Evolutionary conservation across 2,329 filamentous ascomycete species (phyloP).

Genomic region (Aureobasidium pullulans): DNA sequence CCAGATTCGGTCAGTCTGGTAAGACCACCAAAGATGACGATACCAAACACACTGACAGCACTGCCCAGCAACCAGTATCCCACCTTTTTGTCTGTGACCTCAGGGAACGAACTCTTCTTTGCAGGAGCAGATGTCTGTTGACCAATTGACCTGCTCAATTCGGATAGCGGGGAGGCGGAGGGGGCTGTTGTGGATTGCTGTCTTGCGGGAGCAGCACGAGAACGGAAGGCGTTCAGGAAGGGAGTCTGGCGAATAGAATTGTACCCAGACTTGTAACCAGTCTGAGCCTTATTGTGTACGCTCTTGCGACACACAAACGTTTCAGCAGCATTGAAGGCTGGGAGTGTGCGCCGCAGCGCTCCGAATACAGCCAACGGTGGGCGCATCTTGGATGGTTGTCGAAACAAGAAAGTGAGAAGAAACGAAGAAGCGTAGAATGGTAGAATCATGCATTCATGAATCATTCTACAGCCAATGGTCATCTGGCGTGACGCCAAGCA

Average conservation of each 20-base stretch:
- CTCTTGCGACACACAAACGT: conserved; percentile 27
- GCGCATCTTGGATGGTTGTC: conserved; percentile 8
- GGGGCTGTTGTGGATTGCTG: conserved; percentile 18
- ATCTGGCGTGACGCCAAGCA: conserved; percentile 11
- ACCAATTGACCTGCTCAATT: conserved; percentile 25
- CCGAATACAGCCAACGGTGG: conserved; percentile 14
- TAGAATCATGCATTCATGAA: background rate
- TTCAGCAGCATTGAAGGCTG: background rate
- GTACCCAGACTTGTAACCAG: conserved; percentile 13
- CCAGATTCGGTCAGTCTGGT: conserved; percentile 94
- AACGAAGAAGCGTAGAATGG: conserved; percentile 1
- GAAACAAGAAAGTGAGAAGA: background rate
- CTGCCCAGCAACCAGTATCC: conserved; percentile 91
- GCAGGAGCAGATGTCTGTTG: conserved; percentile 1
- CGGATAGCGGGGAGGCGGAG: conserved; percentile 25
- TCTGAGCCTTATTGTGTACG: conserved; percentile 23
- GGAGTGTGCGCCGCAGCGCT: conserved; percentile 7
- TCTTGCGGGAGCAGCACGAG: conserved; percentile 17
- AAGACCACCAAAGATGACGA: conserved; percentile 89
- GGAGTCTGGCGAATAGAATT: conserved; percentile 26
- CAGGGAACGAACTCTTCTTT: conserved; percentile 35
- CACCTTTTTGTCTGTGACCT: conserved; percentile 66
- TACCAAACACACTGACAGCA: conserved; percentile 89
- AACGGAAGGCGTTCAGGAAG: conserved; percentile 28
- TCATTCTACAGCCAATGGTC: background rate